Evolutionary conservation across 306 rosid genomes (phyloP).

Genomic region (Geum urbanum): DNA sequence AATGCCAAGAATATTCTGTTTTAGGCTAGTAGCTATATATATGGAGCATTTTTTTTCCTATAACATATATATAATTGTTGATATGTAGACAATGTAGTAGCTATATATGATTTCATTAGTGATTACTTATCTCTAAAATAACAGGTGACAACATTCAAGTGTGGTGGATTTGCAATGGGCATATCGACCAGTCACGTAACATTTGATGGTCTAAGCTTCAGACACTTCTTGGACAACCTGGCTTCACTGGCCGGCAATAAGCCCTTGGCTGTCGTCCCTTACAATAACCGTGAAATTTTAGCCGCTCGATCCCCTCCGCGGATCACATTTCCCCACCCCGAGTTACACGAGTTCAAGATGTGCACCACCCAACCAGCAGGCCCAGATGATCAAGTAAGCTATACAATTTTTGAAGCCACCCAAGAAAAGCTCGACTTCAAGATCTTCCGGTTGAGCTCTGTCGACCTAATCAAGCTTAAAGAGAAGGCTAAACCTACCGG

Average conservation of each 20-base stretch:
- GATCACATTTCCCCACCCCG: constrained; percentile 58
- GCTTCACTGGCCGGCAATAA: constrained; percentile 55
- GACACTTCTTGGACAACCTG: constrained; percentile 53
- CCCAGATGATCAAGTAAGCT: constrained; percentile 9
- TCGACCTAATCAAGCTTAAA: constrained; percentile 39
- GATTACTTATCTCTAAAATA: background rate
- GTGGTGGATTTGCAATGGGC: constrained; percentile 71
- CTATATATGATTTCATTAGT: background rate
- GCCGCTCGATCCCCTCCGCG: constrained; percentile 78
- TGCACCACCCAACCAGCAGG: background rate
- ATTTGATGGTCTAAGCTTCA: constrained; percentile 64
- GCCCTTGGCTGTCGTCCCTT: constrained; percentile 40
- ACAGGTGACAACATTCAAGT: constrained; percentile 60
- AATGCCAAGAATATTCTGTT: no score
- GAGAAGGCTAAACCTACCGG: constrained; percentile 36
- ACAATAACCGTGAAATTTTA: constrained; percentile 50
- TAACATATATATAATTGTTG: no score
- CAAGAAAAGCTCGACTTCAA: constrained; percentile 44
- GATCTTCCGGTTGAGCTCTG: constrained; percentile 36
- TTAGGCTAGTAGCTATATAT: no score
- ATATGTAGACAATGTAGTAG: no score
- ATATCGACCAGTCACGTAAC: constrained; percentile 48
- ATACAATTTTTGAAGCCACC: constrained; percentile 47
- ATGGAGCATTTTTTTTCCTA: no score
- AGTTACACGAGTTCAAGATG: constrained; percentile 35